These are phyloP conservation scores for Ajuga reptans DNA, from an alignment of 305 asterid genomes.

Conservation along the genomic window DNA sequence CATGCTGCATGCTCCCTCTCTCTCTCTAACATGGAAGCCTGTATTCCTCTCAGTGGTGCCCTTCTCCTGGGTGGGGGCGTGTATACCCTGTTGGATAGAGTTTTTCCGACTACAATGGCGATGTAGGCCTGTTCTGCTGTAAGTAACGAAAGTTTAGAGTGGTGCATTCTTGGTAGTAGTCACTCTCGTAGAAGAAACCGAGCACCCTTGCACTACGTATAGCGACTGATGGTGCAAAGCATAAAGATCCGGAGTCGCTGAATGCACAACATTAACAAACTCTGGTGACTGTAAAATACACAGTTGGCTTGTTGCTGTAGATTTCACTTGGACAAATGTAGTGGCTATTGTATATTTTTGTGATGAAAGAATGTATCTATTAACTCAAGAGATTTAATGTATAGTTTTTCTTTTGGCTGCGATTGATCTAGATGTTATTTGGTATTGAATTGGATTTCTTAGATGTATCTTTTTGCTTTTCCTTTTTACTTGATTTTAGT, in stretches of 20 bases:
- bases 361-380: neutral
- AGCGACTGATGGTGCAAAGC: neutral
- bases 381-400: neutral
- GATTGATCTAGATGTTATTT: no score
- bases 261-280: neutral
- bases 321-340: neutral
- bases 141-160: neutral
- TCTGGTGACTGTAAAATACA: neutral
- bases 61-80: constrained; percentile 81
- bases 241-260: neutral
- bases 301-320: neutral
- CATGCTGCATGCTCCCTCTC: neutral
- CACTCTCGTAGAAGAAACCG: neutral
- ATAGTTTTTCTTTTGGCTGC: no score
- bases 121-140: constrained; percentile 22
- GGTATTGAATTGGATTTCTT: no score
- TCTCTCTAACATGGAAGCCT: neutral
- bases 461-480: no score
- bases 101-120: constrained; percentile 57
- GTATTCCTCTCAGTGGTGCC: constrained; percentile 55
- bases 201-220: neutral
- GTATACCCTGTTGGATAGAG: constrained; percentile 62
- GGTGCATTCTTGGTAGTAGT: neutral
- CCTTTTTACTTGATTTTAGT: no score
- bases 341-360: neutral